Base-by-base conservation (phyloP, 768 basidiomycete genomes). In the Mycena maculata region DNA sequence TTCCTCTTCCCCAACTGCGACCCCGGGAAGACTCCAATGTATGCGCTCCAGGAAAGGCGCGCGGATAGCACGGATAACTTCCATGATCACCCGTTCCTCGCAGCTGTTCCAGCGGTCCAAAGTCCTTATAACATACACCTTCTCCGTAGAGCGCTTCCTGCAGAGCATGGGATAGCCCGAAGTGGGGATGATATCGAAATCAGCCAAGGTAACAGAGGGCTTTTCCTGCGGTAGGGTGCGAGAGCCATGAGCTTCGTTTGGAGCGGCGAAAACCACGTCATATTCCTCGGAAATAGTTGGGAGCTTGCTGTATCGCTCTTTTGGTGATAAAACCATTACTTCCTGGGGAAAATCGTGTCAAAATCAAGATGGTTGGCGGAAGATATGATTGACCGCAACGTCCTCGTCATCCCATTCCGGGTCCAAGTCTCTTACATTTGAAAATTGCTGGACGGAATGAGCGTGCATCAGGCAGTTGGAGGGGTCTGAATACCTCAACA, bases 321-420 rank as follows among this genome's bases (percentile, higher is more conserved):
- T 77, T 8, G 76, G 74, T 20, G 77, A 76, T 10, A 80, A 66
- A 11, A 81, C 72, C 76, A 81, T 76, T 23, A 81, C 68, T 69
- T 80, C 80, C 80, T 81, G 63, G 25, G 41, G 11, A 38, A 20
- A 16, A 41, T 23, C 12, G 20, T 45, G 44, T 60, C 33, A 52
- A 47, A 23, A 16, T 23, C 12, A 28, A 36, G 11, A n/a, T 16
- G 1, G 42, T 56, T 12, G 27, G 7, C 18, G 31, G 23, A 23
- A 23, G 5, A 3, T 23, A 22, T 30, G 22, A 60, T 70, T 33
- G 41, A 79, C 80, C 63, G 76, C 79, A n/a, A 81, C 69, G 25
- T 80, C 79, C 18, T 77, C 76, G 48, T 78, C 76, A 22, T 76
- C 69, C 76, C 78, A 79, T 23, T 71, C 74, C 8, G 79, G 75